Percentiles rank a stretch among this genome's conserved stretches.
Evolutionary conservation across 2,329 filamentous ascomycete species (phyloP).

Genomic region (Penicillium sp.): DNA sequence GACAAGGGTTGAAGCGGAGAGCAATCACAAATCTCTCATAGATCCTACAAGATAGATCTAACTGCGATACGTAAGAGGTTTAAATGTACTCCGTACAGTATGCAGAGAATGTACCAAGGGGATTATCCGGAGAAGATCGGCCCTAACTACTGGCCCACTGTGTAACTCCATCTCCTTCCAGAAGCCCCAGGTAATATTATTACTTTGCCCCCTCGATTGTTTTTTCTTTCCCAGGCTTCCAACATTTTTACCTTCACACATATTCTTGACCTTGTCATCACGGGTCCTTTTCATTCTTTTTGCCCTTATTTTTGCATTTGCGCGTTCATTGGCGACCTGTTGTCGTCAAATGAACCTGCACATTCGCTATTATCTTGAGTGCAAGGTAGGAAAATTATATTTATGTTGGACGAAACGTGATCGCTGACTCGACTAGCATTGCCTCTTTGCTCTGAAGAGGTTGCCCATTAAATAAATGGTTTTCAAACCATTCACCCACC

Average conservation of each 20-base stretch:
- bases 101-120: slow-evolving; percentile 14
- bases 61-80: too few species aligned
- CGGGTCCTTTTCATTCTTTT: slow-evolving; percentile 9
- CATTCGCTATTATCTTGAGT: slow-evolving; percentile 58
- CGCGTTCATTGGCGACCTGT: slow-evolving; percentile 83
- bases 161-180: slow-evolving; percentile 28
- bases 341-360: slow-evolving; percentile 99
- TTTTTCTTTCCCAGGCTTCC: slow-evolving; percentile 14
- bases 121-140: slow-evolving; percentile 30
- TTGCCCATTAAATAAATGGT: slow-evolving; percentile 80
- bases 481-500: slow-evolving; percentile 68
- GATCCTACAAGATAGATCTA: background rate
- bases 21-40: background rate
- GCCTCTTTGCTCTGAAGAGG: slow-evolving; percentile 64
- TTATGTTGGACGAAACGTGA: slow-evolving; percentile 14
- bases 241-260: background rate
- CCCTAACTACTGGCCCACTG: slow-evolving; percentile 19
- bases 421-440: slow-evolving; percentile 39
- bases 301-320: slow-evolving; percentile 34
- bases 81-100: too few species aligned
- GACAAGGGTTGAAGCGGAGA: background rate
- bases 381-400: slow-evolving; percentile 57
- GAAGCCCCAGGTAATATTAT: slow-evolving; percentile 10
- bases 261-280: slow-evolving; percentile 1
- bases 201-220: slow-evolving; percentile 5